These are phyloP conservation scores for Cystobasidiopsis lactophilus DNA, from an alignment of 768 basidiomycete species.

Conservation along the genomic window DNA sequence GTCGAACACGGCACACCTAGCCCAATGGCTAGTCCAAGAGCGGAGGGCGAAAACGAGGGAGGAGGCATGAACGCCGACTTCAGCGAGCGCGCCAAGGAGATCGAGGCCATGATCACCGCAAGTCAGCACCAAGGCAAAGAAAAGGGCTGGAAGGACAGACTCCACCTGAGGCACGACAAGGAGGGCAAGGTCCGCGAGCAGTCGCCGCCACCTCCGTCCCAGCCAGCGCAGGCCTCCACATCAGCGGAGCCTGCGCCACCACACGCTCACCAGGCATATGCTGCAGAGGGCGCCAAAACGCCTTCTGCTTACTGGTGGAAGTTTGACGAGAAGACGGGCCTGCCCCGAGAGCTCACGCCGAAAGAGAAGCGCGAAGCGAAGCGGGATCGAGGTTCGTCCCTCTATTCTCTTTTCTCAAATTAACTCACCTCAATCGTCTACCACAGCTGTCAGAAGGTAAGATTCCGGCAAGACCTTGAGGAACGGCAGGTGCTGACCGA, in stretches of 20 bases:
- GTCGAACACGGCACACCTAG: background rate
- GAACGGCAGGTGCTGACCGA: too few relatives aligned
- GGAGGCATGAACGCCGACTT: too few relatives aligned
- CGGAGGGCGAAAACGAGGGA: constrained; percentile 20
- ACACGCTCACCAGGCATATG: background rate
- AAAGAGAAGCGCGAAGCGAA: constrained; percentile 26
- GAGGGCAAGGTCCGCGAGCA: background rate
- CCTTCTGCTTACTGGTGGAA: background rate
- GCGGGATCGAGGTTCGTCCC: constrained; percentile 1
- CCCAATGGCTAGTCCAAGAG: constrained; percentile 17
- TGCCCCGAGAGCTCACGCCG: constrained; percentile 23
- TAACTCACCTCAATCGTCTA: too few relatives aligned
- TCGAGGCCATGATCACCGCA: too few relatives aligned
- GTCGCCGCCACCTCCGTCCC: background rate
- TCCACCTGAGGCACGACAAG: too few relatives aligned
- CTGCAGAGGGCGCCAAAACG: background rate
- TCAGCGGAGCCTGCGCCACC: background rate
- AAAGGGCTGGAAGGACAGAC: too few relatives aligned
- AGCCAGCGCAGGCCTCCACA: too few relatives aligned
- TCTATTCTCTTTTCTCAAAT: too few relatives aligned
- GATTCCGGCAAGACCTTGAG: too few relatives aligned
- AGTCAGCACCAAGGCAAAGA: too few relatives aligned
- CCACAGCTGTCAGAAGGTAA: too few relatives aligned
- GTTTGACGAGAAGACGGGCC: background rate
- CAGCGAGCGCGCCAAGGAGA: too few relatives aligned